Evolutionary conservation across 106 monocot genomes (phyloP), one percentile per base, ranked within the genome.

Genomic region (Triglochin maritima): DNA sequence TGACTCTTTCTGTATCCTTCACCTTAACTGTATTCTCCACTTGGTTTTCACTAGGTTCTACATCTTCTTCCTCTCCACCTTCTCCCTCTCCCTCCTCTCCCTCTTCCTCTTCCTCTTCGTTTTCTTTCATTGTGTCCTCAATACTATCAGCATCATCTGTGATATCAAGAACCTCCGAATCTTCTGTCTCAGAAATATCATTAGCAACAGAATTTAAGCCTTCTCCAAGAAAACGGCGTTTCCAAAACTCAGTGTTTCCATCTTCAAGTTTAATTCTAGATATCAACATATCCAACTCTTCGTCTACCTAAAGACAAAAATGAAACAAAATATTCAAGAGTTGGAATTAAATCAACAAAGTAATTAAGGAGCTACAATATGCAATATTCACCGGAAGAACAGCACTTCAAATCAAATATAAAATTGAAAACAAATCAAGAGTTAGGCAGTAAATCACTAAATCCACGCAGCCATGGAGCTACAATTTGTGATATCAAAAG

Each of bases 171-270:
- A 76, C 41, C 63, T 91, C 86, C 17, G 75, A 8, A 71, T 79
- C 76, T 62, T 84, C 85, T 43, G 58, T 29, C 63, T 81, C 81
- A 57, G 51, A 69, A 53, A 69, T 47, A 41, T 80, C 63, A 9
- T 81, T 75, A 57, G 72, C 74, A 77, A 83, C 63, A 68, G 76
- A 71, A 74, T 65, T 78, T 51, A 79, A 72, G 55, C 80, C 85
- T 87, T 96, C 90, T 17, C 95, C 95, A 68, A 96, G 85, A 77
- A 96, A 96, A 66, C 91, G 87, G 2, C 76, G 77, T 69, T 79
- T 91, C 96, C 96, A 96, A 53, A 82, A 90, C 69, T 96, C 95
- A 14, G 90, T 90, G 71, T 96, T 84, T 52, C 95, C 95, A 66
- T 90, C 95, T 77, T 96, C 78, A 51, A 85, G 75, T 70, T 81